Conservation (phyloP, 805 yeast genomes). For the Wickerhamiella australiensis region DNA sequence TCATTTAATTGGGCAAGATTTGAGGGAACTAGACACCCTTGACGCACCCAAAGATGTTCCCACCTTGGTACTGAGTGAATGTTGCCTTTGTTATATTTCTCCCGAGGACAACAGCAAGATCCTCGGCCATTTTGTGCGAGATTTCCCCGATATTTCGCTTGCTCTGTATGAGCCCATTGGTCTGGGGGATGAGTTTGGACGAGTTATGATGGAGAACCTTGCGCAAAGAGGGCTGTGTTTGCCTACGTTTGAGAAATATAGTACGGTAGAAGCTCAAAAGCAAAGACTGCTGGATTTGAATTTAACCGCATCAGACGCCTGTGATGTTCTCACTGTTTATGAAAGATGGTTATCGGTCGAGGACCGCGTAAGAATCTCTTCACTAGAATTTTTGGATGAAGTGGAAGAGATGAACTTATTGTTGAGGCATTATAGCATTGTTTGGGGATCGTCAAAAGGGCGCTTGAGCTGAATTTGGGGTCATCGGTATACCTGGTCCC, state of each 20-base stretch:
- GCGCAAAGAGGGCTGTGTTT: slow-evolving; percentile 48
- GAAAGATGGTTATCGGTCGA: slow-evolving; percentile 34
- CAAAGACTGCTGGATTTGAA: slow-evolving; percentile 30
- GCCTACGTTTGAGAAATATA: slow-evolving; percentile 43
- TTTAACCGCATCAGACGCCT: slow-evolving; percentile 28
- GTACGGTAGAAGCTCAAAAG: slow-evolving; percentile 35
- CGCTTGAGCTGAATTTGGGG: background rate
- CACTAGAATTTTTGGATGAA: slow-evolving; percentile 60
- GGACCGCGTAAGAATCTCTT: slow-evolving; percentile 37
- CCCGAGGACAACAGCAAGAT: slow-evolving; percentile 39
- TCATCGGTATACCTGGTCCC: too few relatives aligned
- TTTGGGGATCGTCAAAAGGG: slow-evolving; percentile 24
- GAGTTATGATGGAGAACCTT: slow-evolving; percentile 53
- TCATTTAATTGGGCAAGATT: slow-evolving; percentile 44
- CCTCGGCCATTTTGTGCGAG: slow-evolving; percentile 33
- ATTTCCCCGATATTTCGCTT: slow-evolving; percentile 27
- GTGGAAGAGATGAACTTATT: slow-evolving; percentile 56
- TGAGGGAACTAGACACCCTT: slow-evolving; percentile 31
- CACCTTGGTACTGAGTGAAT: slow-evolving; percentile 58
- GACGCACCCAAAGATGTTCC: slow-evolving; percentile 32
- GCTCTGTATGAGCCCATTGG: slow-evolving; percentile 61
- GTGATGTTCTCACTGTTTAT: slow-evolving; percentile 34
- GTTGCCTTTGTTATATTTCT: slow-evolving; percentile 60
- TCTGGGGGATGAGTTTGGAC: slow-evolving; percentile 50
- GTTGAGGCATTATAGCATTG: slow-evolving; percentile 48